Base-by-base conservation (phyloP, 495 filamentous ascomycete species). In the Trichoderma orchidacearum region DNA sequence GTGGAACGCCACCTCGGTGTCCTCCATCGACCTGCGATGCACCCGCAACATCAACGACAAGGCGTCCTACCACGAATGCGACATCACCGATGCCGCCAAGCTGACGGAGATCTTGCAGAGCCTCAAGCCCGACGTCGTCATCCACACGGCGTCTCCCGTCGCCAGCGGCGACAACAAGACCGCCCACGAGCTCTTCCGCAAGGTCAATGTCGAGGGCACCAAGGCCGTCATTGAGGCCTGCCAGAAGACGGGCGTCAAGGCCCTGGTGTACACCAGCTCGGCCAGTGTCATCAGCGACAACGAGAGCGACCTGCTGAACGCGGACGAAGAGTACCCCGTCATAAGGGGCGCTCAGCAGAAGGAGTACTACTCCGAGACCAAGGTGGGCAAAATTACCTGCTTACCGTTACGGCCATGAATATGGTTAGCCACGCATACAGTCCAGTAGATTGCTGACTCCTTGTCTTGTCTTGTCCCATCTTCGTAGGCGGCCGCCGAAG, bases 131-230 rank as follows among this genome's bases (percentile, higher is more conserved):
- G 82, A 89, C 61, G 81, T 93, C 11, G 86, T 99, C 36, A 93
- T 97, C 60, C 90, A 99, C 71, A 97, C 93, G 11, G 94, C 92
- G n/a, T 86, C 85, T 4, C 87, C 89, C 2, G 72, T 80, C 5
- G 74, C 80, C 25, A 74, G 74, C 28, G 68, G 68, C 53, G 70
- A 67, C 51, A 66, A 67, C 56, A 65, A 58, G 27, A 72, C 77
- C 53, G 71, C 71, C 2, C 71, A 81, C 53, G 84, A 83, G 59
- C 60, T 90, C 1, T 85, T 84, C 70, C 76, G 80, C 56, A 90
- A 87, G 72, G 93, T 99, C 59, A 99, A 97, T 69, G 89, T 99
- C 1, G 86, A 87, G 21, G 93, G 93, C 17, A 96, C 92, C 0
- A 82, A 80, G 60, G 85, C 75, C 18, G 73, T 97, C 18, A 70